Evolutionary conservation across 2,329 filamentous ascomycete genomes (phyloP), one percentile per base, ranked within the genome.

Genomic region (Fusarium tjaetaba): DNA sequence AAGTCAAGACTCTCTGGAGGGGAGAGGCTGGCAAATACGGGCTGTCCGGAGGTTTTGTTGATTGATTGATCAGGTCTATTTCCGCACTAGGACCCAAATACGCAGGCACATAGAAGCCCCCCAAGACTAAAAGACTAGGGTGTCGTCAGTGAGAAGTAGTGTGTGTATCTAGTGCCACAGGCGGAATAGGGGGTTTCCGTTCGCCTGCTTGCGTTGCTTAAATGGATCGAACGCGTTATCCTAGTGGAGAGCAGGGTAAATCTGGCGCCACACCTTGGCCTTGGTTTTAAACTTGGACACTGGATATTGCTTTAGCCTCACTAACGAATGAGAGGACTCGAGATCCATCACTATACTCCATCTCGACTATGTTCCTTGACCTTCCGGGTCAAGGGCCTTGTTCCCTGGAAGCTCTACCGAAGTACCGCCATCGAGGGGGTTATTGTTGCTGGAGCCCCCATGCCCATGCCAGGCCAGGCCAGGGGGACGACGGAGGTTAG

Each of bases 1-100:
- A 65, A 32, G 45, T 59, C 46, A 65, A 70, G 66, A 59, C 60
- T 70, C 65, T 70, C 53, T 43, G 48, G 45, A 22, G 67, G 55
- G 59, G 67, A 56, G 67, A 70, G 66, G 38, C 38, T 70, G 59
- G 59, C 59, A 62, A 65, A 61, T 70, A 57, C 67, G 67, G 67
- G 65, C 48, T 64, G 51, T 24, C 65, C 66, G 48, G 60, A 70
- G 68, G 66, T 70, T 70, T 70, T 70, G 68, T 70, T 71, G 67
- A 71, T 70, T 63, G 59, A 70, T 60, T 61, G 56, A 42, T 59
- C 62, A 30, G 20, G 36, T 60, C 67, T 70, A 65, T 70, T 59
- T 70, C 67, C 59, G 51, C 67, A 63, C 67, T 70, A 70, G 46
- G 30, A 43, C 58, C 42, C 38, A 65, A 38, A 46, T 38, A 52